Conservation (phyloP, 2,329 filamentous ascomycete species). For the Fusarium coicis region DNA sequence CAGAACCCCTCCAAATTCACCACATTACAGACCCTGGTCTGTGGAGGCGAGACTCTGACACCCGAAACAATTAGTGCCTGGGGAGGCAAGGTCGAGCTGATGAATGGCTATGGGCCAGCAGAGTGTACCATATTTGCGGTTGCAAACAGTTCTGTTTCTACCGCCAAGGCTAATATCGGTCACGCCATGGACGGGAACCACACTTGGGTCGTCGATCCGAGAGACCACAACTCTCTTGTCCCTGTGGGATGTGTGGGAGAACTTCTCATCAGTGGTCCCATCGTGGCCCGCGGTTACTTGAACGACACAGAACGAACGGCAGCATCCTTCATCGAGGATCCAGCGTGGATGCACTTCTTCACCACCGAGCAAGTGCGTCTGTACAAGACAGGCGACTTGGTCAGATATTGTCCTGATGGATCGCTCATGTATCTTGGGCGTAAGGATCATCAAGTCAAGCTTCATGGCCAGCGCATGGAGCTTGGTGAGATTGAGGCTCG, state of each 20-base stretch:
- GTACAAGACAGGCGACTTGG: slow-evolving; percentile 63
- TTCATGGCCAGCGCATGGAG: slow-evolving; percentile 63
- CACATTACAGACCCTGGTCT: slow-evolving; percentile 26
- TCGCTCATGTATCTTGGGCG: slow-evolving; percentile 59
- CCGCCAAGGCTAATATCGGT: slow-evolving; percentile 10
- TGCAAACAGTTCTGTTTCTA: no score
- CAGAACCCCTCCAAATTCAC: slow-evolving; percentile 32
- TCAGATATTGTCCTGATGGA: slow-evolving; percentile 53
- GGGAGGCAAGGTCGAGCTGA: slow-evolving; percentile 27
- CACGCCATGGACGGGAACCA: not conserved
- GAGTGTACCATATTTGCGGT: slow-evolving; percentile 29
- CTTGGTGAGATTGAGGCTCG: slow-evolving; percentile 56
- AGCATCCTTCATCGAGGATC: not conserved
- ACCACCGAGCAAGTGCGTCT: not conserved
- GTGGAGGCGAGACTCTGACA: slow-evolving; percentile 35
- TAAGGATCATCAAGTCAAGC: slow-evolving; percentile 52
- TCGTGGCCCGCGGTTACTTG: slow-evolving; percentile 14
- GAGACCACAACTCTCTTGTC: slow-evolving; percentile 26
- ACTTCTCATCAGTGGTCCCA: slow-evolving; percentile 34
- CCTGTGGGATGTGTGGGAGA: slow-evolving; percentile 35
- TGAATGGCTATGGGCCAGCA: slow-evolving; percentile 41
- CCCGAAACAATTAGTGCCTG: slow-evolving; percentile 29
- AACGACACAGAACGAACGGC: slow-evolving; percentile 1
- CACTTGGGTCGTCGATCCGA: slow-evolving; percentile 34
- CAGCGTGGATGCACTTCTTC: slow-evolving; percentile 6